Base-by-base conservation (phyloP, 148 eudicot genomes). In the Silene uniflora region DNA sequence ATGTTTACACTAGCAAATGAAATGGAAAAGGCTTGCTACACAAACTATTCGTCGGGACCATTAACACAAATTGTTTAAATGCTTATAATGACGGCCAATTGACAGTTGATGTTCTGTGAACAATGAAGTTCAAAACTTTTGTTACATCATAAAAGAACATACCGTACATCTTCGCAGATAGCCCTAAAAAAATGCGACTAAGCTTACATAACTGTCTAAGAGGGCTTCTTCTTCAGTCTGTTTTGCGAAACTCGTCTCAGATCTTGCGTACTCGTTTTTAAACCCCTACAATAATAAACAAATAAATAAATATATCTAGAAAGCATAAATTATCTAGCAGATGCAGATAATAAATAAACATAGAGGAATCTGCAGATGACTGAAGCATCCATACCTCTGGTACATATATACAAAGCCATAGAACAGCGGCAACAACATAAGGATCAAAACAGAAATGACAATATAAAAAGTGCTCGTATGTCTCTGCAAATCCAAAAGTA, bases 351-450 rank as follows among this genome's bases (percentile, higher is more conserved):
- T 9, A 65, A 42, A 29, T 0, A 68, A 17, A 35, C 54, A 55
- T 3, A 23, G 14, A 19, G 75, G 23, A 13, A 67, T 52, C 23
- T 39, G 62, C 42, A 19, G 44, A 39, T 39, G 3, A 49, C 55
- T 49, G 65, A 73, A 56, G 61, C 17, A 67, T 39, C 18, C 62
- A 68, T 74, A 93, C 98, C 92, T 93, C 72, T 87, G 93, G 81
- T 91, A 90, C 85, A 93, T 69, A 85, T 78, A 93, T 12, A 93
- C 88, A 79, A 91, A 80, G 24, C 81, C 82, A 69, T 93, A 93
- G 80, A 93, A 91, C 60, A 93, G 24, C 27, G 94, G 94, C 74
- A 93, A 82, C 86, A 93, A 72, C 91, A 93, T 80, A 82, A 93
- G 73, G 18, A 82, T 83, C 82, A 93, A 77, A 79, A 91, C 74